Evolutionary conservation across 768 basidiomycete species (phyloP).

Genomic region (Hericium coralloides): DNA sequence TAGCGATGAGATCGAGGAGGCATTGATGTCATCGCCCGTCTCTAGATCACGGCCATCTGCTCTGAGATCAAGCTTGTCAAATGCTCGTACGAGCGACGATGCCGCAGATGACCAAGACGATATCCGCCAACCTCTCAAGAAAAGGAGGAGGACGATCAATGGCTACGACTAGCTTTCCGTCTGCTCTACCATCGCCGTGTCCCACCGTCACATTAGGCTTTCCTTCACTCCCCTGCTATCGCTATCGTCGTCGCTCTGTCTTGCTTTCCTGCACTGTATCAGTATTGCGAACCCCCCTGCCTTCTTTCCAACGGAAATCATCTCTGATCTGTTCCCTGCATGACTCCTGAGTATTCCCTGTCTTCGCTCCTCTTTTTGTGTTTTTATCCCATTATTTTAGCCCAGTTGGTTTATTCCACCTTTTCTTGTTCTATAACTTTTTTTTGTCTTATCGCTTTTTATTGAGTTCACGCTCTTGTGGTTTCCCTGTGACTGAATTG

Average conservation of each 20-base stretch:
- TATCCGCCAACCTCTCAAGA: conserved; percentile 19
- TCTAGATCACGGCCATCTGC: conserved; percentile 6
- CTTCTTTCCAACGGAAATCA: background rate
- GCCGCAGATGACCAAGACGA: conserved; percentile 6
- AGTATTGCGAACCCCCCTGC: background rate
- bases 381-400: background rate
- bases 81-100: conserved; percentile 7
- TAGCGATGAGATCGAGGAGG: conserved; percentile 10
- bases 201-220: background rate
- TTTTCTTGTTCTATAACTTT: background rate
- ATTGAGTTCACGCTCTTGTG: background rate
- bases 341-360: background rate
- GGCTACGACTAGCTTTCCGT: background rate
- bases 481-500: background rate
- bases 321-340: background rate
- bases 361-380: background rate
- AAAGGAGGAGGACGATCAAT: conserved; percentile 23
- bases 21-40: conserved; percentile 14
- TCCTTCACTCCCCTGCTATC: background rate
- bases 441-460: background rate
- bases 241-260: conserved; percentile 2
- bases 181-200: background rate
- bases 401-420: background rate
- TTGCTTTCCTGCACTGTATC: conserved; percentile 1
- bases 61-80: background rate